Conservation (phyloP, 495 filamentous ascomycete species). For the Penicillium flavigenum region DNA sequence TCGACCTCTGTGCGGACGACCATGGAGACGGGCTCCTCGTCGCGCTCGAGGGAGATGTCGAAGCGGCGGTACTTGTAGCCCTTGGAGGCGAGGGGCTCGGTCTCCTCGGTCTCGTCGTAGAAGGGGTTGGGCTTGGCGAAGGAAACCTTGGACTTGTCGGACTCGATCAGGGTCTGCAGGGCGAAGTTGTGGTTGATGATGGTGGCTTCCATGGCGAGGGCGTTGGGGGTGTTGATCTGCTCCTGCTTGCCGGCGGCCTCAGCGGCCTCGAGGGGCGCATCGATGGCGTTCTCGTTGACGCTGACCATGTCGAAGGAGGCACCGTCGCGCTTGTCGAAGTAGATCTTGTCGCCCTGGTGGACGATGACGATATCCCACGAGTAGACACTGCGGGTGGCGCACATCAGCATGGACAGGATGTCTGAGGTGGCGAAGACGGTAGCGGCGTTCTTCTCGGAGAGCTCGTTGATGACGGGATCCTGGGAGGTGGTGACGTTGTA, state of each 20-base stretch:
- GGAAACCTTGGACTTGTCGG: constrained; percentile 68
- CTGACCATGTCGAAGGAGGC: constrained; percentile 94
- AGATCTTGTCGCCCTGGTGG: constrained; percentile 90
- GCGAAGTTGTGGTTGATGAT: constrained; percentile 99
- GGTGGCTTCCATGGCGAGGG: constrained; percentile 92
- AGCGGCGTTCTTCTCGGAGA: constrained; percentile 94
- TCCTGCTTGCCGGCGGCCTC: constrained; percentile 84
- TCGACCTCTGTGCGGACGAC: constrained; percentile 96
- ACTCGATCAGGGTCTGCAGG: constrained; percentile 87
- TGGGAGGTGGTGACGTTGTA: constrained; percentile 97
- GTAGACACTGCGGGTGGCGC: constrained; percentile 90
- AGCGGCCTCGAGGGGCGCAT: constrained; percentile 85
- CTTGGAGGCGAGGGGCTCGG: constrained; percentile 89
- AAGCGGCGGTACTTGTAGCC: constrained; percentile 97
- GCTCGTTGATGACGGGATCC: constrained; percentile 94
- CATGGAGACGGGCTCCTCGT: constrained; percentile 86
- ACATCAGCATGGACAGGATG: constrained; percentile 99
- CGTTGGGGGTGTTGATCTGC: constrained; percentile 82
- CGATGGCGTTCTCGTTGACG: constrained; percentile 98
- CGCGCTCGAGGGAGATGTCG: constrained; percentile 86
- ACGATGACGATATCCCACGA: constrained; percentile 96
- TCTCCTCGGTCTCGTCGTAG: constrained; percentile 91
- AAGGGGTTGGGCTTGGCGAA: constrained; percentile 93
- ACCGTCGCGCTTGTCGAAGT: constrained; percentile 95
- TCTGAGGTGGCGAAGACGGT: constrained; percentile 96